Percentiles rank a stretch among this genome's conserved stretches.
Conservation (phyloP, 106 monocot species). For the Posidonia australis region DNA sequence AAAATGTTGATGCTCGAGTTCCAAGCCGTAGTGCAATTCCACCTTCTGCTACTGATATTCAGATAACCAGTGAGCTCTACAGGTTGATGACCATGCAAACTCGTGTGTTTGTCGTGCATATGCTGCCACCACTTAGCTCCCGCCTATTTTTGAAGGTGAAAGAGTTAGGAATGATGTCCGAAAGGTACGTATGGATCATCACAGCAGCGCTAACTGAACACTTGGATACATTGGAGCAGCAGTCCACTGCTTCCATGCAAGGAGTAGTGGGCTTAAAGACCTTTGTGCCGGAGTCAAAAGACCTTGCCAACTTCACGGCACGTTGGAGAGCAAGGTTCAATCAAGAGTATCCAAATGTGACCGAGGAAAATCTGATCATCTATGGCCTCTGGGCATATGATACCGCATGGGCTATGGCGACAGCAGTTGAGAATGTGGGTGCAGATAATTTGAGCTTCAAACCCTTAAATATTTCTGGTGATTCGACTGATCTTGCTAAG, state of each 20-base stretch:
- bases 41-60: conserved; percentile 17
- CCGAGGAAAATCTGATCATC: neutral
- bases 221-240: neutral
- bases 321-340: neutral
- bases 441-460: neutral
- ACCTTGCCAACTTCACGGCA: neutral
- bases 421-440: conserved; percentile 1
- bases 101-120: conserved; percentile 63
- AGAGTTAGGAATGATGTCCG: conserved; percentile 1
- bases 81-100: conserved; percentile 36
- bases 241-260: neutral
- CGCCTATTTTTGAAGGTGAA: neutral
- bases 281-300: neutral
- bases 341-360: neutral
- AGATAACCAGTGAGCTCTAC: conserved; percentile 26
- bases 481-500: conserved; percentile 9
- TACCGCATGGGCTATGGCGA: conserved; percentile 4
- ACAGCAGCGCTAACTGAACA: conserved; percentile 1
- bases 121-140: conserved; percentile 22
- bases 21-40: conserved; percentile 37
- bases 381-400: conserved; percentile 13
- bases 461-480: neutral
- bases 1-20: conserved; percentile 28
- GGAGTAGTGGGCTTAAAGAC: conserved; percentile 13
- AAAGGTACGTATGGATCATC: conserved; percentile 20